phyloP scores from a whole-genome alignment of 2,329 filamentous ascomycete genomes.

The Didymella segeticola region DNA sequence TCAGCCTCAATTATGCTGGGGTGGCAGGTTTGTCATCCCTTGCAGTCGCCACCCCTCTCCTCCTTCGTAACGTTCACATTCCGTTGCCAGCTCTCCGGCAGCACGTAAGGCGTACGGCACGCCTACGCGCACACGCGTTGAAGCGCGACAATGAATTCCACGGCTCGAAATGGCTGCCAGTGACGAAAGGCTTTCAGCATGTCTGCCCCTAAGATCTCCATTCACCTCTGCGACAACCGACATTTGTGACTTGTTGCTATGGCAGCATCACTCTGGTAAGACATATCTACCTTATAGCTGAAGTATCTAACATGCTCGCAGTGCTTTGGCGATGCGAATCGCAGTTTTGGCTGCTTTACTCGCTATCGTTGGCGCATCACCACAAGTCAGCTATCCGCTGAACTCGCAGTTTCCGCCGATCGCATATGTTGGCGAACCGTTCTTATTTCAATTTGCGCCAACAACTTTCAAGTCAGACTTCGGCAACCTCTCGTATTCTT shows the following conservation, averaged over 20 bases:
- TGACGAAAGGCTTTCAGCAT: conserved; percentile 30
- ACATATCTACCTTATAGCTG: background rate
- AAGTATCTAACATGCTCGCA: conserved; percentile 11
- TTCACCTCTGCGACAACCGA: conserved; percentile 18
- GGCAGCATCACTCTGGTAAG: conserved; percentile 28
- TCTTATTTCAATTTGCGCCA: conserved; percentile 73
- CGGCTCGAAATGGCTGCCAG: conserved; percentile 36
- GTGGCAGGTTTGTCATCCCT: conserved; percentile 39
- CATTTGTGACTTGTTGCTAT: conserved; percentile 22
- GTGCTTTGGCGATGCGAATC: conserved; percentile 27
- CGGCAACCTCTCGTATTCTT: conserved; percentile 67
- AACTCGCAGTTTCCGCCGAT: conserved; percentile 85
- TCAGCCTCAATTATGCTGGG: conserved; percentile 23
- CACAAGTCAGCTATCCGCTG: conserved; percentile 69
- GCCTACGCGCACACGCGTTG: conserved; percentile 33
- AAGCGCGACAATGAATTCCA: conserved; percentile 39
- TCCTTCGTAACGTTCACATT: conserved; percentile 32
- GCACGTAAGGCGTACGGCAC: conserved; percentile 31
- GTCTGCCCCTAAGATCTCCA: conserved; percentile 20
- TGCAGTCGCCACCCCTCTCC: conserved; percentile 34
- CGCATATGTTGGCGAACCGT: conserved; percentile 71
- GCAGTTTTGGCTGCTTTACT: conserved; percentile 25
- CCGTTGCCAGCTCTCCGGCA: conserved; percentile 27
- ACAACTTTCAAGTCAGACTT: conserved; percentile 73
- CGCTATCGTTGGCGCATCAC: conserved; percentile 33